Conservation (phyloP, 2,329 filamentous ascomycete genomes). For the Dactylellina leptospora region DNA sequence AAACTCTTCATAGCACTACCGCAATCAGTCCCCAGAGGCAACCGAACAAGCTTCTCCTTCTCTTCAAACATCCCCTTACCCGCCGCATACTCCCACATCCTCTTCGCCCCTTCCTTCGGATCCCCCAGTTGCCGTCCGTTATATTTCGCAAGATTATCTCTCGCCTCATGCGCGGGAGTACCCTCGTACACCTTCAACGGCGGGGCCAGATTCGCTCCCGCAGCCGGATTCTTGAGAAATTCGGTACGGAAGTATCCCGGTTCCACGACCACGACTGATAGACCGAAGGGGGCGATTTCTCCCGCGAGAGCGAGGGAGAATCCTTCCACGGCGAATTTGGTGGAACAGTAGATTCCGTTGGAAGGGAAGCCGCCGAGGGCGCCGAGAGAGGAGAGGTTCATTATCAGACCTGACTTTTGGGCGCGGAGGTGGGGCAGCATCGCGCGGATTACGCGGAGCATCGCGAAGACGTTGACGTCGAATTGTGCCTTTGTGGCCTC, state of each 20-base stretch:
- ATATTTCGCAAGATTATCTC: conserved; percentile 56
- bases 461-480: conserved; percentile 67
- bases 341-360: conserved; percentile 63
- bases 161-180: conserved; percentile 56
- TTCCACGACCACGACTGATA: conserved; percentile 63
- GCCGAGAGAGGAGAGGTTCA: conserved; percentile 64
- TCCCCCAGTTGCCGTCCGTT: conserved; percentile 61
- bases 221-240: conserved; percentile 59
- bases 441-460: conserved; percentile 64
- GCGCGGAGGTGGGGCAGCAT: conserved; percentile 64
- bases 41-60: conserved; percentile 58
- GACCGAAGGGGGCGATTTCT: conserved; percentile 63
- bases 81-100: conserved; percentile 61
- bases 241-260: conserved; percentile 66
- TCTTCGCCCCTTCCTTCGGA: conserved; percentile 60
- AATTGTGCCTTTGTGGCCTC: conserved; percentile 62
- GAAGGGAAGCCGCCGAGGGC: conserved; percentile 61
- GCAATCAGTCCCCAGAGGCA: conserved; percentile 60
- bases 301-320: conserved; percentile 62
- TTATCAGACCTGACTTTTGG: conserved; percentile 61
- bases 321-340: conserved; percentile 63
- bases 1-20: conserved; percentile 58
- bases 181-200: conserved; percentile 58
- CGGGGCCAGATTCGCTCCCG: conserved; percentile 55
- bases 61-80: conserved; percentile 58